Evolutionary conservation across 2,329 filamentous ascomycete species (phyloP), one percentile per base, ranked within the genome.

Genomic region (Aspergillus japonicus): DNA sequence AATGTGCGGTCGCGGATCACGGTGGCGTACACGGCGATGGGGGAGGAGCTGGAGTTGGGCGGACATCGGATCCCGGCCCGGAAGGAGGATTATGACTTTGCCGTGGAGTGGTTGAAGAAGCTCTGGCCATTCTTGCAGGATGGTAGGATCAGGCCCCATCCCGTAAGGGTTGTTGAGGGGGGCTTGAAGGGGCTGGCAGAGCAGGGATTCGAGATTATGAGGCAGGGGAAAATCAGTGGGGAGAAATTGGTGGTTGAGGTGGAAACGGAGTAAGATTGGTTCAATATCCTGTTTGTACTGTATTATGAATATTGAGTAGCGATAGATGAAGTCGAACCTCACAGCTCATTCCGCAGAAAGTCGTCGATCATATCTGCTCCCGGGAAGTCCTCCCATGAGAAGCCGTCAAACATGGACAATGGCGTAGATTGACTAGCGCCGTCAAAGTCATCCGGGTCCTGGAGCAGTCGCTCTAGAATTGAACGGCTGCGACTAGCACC

Each of bases 171-270:
- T 21, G 68, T 75, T 11, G 57, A 70, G 19, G 76, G 73, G 6
- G 81, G 81, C 2, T 66, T 83, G 52, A 65, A 77, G 54, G 78
- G 75, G 16, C 72, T 82, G 14, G 64, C 80, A 47, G 77, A 78
- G 14, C 14, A 19, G 7, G 81, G 80, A 0, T 47, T 82, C 58
- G 66, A 81, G 58, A 65, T 74, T 35, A 60, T 83, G 66, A 78
- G 69, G 67, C 67, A 76, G 24, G 76, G 73, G 12, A 80, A 77
- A 64, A 75, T 83, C 12, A 81, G 76, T 62, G 80, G 78, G 19
- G 68, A 71, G 63, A 83, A 83, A 71, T 59, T 83, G 62, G 80
- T 83, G 11, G 82, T 82, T 66, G 70, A 68, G 48, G 62, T 52
- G 1, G 66, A 69, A n/a, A 67, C 62, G 16, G 12, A 19, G n/a